These are phyloP conservation scores for Lentinula detonsa DNA, from an alignment of 768 basidiomycete genomes.

Conservation along the genomic window DNA sequence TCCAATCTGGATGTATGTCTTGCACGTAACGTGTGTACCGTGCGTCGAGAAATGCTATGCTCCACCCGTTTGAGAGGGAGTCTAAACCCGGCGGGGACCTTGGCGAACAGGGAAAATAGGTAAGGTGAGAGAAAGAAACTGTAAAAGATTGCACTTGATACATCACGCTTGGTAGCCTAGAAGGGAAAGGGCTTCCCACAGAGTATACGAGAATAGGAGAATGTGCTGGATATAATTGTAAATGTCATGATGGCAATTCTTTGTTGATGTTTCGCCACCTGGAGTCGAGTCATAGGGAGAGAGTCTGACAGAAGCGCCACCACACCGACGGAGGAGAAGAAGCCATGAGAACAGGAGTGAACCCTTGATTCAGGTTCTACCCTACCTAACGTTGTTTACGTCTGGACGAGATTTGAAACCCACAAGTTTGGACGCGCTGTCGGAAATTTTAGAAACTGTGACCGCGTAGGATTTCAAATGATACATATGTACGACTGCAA, in stretches of 20 bases:
- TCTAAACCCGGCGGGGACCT: not conserved
- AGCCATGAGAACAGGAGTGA: too few relatives aligned
- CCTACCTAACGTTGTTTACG: too few relatives aligned
- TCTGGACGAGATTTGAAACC: too few relatives aligned
- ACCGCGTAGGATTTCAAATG: too few relatives aligned
- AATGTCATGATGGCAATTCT: not conserved
- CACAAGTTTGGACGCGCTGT: too few relatives aligned
- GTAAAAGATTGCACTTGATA: not conserved
- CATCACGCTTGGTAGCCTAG: not conserved
- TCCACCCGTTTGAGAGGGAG: not conserved
- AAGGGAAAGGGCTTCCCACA: not conserved
- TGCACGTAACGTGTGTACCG: not conserved
- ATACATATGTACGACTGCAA: too few relatives aligned
- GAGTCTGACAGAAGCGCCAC: not conserved
- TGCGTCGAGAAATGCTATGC: not conserved
- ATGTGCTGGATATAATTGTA: not conserved
- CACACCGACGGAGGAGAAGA: not conserved
- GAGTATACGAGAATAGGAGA: too few relatives aligned
- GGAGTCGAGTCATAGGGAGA: not conserved
- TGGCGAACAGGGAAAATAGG: not conserved
- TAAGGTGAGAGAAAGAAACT: not conserved
- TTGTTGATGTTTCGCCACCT: not conserved
- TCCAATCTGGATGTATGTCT: not conserved
- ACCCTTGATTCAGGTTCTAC: too few relatives aligned
- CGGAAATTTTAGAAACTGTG: too few relatives aligned